Evolutionary conservation across 176 grass and related monocot species (phyloP), one percentile per base, ranked within the genome.

Genomic region (Themeda triandra): DNA sequence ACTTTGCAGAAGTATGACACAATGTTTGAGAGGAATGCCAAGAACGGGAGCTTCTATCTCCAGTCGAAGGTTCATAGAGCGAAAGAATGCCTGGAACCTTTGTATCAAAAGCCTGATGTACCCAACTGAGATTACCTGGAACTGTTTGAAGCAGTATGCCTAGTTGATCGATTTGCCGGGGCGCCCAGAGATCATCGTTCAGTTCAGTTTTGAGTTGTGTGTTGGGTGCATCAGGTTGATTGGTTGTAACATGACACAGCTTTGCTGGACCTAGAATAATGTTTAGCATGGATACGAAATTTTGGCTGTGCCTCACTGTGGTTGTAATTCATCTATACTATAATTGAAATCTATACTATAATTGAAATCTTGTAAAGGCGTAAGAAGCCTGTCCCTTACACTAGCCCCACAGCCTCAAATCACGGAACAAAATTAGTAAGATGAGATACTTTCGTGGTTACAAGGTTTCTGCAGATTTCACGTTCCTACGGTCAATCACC

Each of bases 11-110:
- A 84, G 76, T 97, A 97, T 19, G 88, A 93, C 71, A 69, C 75
- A 1, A 84, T 97, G 87, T 97, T 93, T 76, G 90, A 97, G 92
- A 97, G 85, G 62, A 97, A 97, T 21, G 82, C 84, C 9, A 97
- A 97, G 80, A 87, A 60, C 65, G 90, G 95, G 73, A 97, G 94
- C 90, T 97, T 97, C 72, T 94, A 97, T 83, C 90, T 97, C 5
- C 95, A 97, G 79, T 94, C 95, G 11, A 97, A 97, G 71, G 95
- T 97, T 45, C 95, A 97, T 41, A 81, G 92, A 1, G 95, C 95
- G 7, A 98, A 98, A 84, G 92, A 95, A 66, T 93, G 95, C 23
- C 83, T 98, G 70, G 92, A 98, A 85, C 30, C 87, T 33, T 24
- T 78, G 27, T 90, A 95, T 79, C 66, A 90, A 36, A 87, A 85